phyloP scores from a whole-genome alignment of 176 grass and related monocot genomes.

The Miscanthus lutarioriparius region DNA sequence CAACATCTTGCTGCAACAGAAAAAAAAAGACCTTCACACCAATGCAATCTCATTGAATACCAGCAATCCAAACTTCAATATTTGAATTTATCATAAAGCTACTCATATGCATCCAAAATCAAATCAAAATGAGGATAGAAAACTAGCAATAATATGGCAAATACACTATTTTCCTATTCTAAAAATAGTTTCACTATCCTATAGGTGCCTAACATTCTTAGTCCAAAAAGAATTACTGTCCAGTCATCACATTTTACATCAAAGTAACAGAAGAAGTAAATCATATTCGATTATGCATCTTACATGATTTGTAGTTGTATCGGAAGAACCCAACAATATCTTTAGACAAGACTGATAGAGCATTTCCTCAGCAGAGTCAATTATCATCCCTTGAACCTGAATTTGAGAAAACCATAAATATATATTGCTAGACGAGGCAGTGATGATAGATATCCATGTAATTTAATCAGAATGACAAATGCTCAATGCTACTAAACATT shows the following conservation, averaged over 20 bases:
- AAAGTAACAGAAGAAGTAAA: constrained; percentile 3
- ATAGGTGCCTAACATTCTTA: constrained; percentile 13
- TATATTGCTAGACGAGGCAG: constrained; percentile 22
- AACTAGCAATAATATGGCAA: constrained; percentile 25
- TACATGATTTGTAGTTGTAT: constrained; percentile 21
- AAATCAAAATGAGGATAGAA: constrained; percentile 30
- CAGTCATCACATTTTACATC: constrained; percentile 6
- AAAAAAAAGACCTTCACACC: constrained; percentile 19
- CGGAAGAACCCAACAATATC: constrained; percentile 56
- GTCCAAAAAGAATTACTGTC: constrained; percentile 11
- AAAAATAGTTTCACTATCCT: constrained; percentile 4
- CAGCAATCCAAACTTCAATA: constrained; percentile 20
- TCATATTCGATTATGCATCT: constrained; percentile 20
- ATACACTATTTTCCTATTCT: constrained; percentile 6
- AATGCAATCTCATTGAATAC: constrained; percentile 22
- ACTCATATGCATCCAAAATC: not conserved
- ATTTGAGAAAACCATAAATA: constrained; percentile 29
- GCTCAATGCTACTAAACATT: constrained; percentile 13
- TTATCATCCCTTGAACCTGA: constrained; percentile 80
- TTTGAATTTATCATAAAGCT: constrained; percentile 23
- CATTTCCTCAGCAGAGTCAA: constrained; percentile 65
- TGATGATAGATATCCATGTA: constrained; percentile 5
- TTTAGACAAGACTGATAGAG: constrained; percentile 58
- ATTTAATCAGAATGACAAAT: not conserved
- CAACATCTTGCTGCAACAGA: constrained; percentile 58